phyloP scores from a whole-genome alignment of 1,284 basidiomycete species.

The Cutaneotrichosporon cutaneum region DNA sequence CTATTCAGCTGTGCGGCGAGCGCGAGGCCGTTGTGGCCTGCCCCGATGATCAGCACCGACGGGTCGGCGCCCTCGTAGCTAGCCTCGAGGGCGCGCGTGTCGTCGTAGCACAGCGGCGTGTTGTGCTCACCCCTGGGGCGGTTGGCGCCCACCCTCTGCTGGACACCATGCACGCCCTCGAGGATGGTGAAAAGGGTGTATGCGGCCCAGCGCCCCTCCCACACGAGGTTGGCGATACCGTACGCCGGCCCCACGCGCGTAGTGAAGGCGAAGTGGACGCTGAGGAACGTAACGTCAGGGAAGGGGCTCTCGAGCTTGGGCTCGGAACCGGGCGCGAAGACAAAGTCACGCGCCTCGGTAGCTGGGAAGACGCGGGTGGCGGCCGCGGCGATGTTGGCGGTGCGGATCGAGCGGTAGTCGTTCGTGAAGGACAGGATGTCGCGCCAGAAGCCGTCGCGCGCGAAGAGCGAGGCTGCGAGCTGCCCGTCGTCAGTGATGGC shows the following conservation, averaged over 20 bases:
- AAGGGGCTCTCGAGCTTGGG: conserved; percentile 55
- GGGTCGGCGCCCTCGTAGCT: conserved; percentile 54
- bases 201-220: conserved; percentile 60
- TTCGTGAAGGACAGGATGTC: conserved; percentile 42
- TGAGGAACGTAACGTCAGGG: conserved; percentile 62
- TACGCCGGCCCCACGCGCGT: conserved; percentile 58
- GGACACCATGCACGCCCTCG: conserved; percentile 60
- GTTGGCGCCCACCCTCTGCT: conserved; percentile 54
- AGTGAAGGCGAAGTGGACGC: conserved; percentile 61
- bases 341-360: conserved; percentile 53
- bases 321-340: conserved; percentile 45
- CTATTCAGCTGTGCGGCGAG: conserved; percentile 62
- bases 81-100: conserved; percentile 45
- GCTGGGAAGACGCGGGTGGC: conserved; percentile 51
- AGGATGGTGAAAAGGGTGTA: conserved; percentile 62
- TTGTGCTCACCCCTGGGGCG: conserved; percentile 47
- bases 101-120: conserved; percentile 36
- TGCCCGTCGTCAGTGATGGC: conserved; percentile 26
- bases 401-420: conserved; percentile 38
- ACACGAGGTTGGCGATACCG: conserved; percentile 62
- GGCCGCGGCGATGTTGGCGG: conserved; percentile 34
- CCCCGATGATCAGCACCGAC: conserved; percentile 58
- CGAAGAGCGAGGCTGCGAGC: conserved; percentile 32
- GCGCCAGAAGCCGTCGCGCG: conserved; percentile 38
- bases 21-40: conserved; percentile 65